A percentile compares a stretch with the other conserved stretches of the same genome.
These are phyloP conservation scores for Cladosporium sp. DNA, from an alignment of 2,329 filamentous ascomycete genomes.

Conservation along the genomic window DNA sequence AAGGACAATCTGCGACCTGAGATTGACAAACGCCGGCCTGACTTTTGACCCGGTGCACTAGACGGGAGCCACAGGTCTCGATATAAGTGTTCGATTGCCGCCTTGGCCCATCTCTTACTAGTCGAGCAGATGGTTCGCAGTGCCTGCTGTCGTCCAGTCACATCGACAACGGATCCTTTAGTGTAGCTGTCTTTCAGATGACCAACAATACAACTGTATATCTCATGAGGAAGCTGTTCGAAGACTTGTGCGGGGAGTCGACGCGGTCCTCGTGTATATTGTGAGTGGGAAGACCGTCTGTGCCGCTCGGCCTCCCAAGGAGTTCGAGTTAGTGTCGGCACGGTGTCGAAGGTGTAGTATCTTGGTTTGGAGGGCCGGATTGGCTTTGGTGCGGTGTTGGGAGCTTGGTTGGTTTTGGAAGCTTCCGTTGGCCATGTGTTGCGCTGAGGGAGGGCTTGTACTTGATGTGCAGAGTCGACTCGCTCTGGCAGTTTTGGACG, in stretches of 20 bases:
- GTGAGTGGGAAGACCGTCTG: constrained; percentile 16
- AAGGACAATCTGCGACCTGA: constrained; percentile 9
- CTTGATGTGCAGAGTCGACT: background rate
- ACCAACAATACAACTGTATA: constrained; percentile 51
- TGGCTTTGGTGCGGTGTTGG: no score
- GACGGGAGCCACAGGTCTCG: constrained; percentile 27
- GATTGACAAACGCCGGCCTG: background rate
- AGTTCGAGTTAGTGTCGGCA: constrained; percentile 29
- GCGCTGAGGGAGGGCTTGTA: constrained; percentile 6
- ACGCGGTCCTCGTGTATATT: background rate
- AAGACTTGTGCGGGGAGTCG: constrained; percentile 33
- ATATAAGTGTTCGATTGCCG: constrained; percentile 48
- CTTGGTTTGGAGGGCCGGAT: background rate
- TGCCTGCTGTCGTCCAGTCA: constrained; percentile 52
- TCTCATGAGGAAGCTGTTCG: constrained; percentile 47
- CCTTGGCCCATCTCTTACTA: constrained; percentile 53
- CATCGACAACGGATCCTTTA: constrained; percentile 36
- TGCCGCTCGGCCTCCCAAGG: constrained; percentile 35
- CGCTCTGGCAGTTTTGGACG: background rate
- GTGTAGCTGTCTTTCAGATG: constrained; percentile 46
- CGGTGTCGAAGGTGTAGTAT: constrained; percentile 16
- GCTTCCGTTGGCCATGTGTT: constrained; percentile 18
- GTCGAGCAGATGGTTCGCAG: constrained; percentile 50
- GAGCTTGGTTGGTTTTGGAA: background rate
- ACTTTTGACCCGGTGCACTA: constrained; percentile 24